A percentile compares a stretch with the other conserved stretches of the same genome.
phyloP scores from a whole-genome alignment of 495 filamentous ascomycete species.

The Usnea hakonensis region DNA sequence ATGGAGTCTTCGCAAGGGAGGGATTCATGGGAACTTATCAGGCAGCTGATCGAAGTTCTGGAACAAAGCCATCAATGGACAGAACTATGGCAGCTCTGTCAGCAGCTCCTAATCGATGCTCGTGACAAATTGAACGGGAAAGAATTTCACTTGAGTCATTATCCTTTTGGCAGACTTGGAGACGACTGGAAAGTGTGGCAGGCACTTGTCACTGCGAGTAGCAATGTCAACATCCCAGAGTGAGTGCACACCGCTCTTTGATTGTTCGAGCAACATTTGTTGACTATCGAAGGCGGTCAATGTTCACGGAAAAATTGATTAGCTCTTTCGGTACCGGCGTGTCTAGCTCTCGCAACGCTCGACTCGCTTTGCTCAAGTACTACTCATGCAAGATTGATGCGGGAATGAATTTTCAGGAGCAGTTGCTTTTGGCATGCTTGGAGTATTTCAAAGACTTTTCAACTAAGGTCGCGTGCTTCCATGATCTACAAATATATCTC shows the following conservation, averaged over 20 bases:
- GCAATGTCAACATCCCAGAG: constrained; percentile 12
- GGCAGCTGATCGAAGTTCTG: constrained; percentile 38
- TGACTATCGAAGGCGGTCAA: constrained; percentile 14
- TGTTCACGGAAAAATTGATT: constrained; percentile 15
- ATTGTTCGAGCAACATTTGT: background rate
- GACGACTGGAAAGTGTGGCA: constrained; percentile 55
- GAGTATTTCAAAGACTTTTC: constrained; percentile 44
- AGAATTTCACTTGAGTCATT: background rate
- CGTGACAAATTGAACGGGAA: constrained; percentile 15
- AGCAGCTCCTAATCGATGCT: constrained; percentile 34
- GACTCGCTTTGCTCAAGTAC: constrained; percentile 30
- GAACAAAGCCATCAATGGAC: constrained; percentile 42
- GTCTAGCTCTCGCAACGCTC: constrained; percentile 42
- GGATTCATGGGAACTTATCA: constrained; percentile 45
- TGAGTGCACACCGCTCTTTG: constrained; percentile 8
- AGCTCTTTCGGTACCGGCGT: constrained; percentile 3
- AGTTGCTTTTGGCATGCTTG: constrained; percentile 37
- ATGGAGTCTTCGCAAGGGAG: constrained; percentile 44
- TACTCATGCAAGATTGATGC: constrained; percentile 4
- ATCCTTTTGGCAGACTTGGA: constrained; percentile 24
- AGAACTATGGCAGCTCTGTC: constrained; percentile 36
- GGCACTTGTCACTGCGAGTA: constrained; percentile 29
- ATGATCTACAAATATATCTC: constrained; percentile 43
- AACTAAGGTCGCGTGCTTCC: constrained; percentile 47
- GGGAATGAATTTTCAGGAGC: constrained; percentile 16